These are phyloP conservation scores for Fusarium dimerum DNA, from an alignment of 2,329 filamentous ascomycete species.

Conservation along the genomic window DNA sequence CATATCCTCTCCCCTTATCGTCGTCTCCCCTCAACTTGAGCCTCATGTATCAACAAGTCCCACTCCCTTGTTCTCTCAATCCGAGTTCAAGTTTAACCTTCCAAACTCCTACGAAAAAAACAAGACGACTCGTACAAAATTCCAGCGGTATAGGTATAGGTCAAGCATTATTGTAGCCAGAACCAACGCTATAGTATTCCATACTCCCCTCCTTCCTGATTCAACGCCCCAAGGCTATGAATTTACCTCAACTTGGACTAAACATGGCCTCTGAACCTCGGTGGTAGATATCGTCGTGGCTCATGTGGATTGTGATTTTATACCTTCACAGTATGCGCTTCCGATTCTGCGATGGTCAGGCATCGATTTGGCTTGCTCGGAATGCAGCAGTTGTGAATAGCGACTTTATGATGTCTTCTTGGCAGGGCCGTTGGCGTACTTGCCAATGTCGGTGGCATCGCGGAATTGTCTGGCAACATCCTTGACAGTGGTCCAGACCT, in stretches of 20 bases:
- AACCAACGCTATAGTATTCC: not conserved
- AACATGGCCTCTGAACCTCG: not conserved
- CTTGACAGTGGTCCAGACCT: constrained; percentile 83
- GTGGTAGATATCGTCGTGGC: not conserved
- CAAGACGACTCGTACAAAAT: not conserved
- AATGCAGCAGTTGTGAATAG: not conserved
- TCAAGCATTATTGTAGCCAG: not conserved
- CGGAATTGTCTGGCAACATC: constrained; percentile 70
- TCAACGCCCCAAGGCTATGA: not conserved
- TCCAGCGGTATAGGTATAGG: not conserved
- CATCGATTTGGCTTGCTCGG: not conserved
- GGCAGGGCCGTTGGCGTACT: constrained; percentile 64
- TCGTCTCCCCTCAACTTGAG: not conserved
- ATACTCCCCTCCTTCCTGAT: not conserved
- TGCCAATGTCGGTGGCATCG: constrained; percentile 75
- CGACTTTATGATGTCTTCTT: constrained; percentile 45
- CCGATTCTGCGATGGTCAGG: not conserved
- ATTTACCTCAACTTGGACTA: not conserved
- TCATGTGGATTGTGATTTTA: not conserved
- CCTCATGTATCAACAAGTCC: not conserved
- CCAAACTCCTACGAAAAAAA: not conserved
- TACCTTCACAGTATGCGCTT: not conserved
- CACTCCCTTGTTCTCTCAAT: not conserved
- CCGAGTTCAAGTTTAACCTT: not conserved
- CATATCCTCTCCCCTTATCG: not conserved